Evolutionary conservation across 2,329 filamentous ascomycete species (phyloP), one percentile per base, ranked within the genome.

Genomic region (Fusarium lyarnte): DNA sequence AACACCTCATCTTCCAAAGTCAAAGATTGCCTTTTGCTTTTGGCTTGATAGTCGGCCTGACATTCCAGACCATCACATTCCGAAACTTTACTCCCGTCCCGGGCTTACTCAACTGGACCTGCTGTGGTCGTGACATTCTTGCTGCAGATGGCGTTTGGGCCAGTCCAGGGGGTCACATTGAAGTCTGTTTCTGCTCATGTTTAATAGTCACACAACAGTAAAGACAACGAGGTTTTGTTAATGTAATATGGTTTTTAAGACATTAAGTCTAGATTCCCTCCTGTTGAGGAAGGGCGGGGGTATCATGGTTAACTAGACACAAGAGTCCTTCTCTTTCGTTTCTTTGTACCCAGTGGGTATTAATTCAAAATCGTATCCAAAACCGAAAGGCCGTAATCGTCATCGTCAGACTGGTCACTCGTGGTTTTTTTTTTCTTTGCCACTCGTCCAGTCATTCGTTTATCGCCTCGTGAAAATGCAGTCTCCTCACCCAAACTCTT

Each of bases 251-350:
- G 54, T 63, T 63, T 64, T 70, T 63, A 53, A 77, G 74, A 76
- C 74, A 75, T 77, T 74, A 77, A 35, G 63, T 72, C 74, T 67
- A 69, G 57, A 63, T 57, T 62, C 61, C 58, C 55, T 66, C 47
- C 65, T 66, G 38, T 45, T 41, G 23, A 29, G 33, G 43, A 38
- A 57, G 59, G 46, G 41, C 57, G 51, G 66, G 65, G 59, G 60
- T 72, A 65, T 72, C 60, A 59, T 64, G 60, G 63, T 58, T 66
- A 73, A 67, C 63, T 66, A 69, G 60, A 62, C 54, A 65, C 47
- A 51, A 53, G 45, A 57, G 51, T 63, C 58, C 57, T 58, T 73
- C 62, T 71, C 66, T 69, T 59, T 67, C 61, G 53, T 71, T 69
- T 70, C 73, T 74, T 72, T 66, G 60, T 63, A 63, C 67, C 68